These are phyloP conservation scores for Trichothecium roseum DNA, from an alignment of 2,329 filamentous ascomycete species.

Conservation along the genomic window DNA sequence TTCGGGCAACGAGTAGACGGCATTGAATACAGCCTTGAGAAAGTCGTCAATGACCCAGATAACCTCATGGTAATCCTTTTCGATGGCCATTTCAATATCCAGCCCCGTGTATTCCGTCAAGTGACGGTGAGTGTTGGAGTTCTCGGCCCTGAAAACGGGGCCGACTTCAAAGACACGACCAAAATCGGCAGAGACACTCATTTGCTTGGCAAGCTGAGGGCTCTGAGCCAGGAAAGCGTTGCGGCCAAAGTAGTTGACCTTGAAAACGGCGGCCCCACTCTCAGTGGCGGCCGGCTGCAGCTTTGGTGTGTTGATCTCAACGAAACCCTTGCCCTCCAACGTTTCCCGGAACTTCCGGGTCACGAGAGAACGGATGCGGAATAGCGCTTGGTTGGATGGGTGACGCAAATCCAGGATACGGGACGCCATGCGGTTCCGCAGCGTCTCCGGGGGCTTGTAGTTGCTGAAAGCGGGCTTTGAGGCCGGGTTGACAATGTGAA, in stretches of 20 bases:
- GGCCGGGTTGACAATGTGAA: conserved; percentile 41
- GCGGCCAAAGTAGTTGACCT: conserved; percentile 83
- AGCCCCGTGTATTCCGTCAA: conserved; percentile 91
- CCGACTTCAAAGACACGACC: conserved; percentile 69
- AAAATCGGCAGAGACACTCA: conserved; percentile 84
- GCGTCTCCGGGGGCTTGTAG: conserved; percentile 53
- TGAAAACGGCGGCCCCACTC: conserved; percentile 84
- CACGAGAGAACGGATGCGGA: conserved; percentile 75
- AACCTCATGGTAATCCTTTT: conserved; percentile 82
- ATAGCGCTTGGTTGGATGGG: conserved; percentile 77
- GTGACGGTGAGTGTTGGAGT: conserved; percentile 90
- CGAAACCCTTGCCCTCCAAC: conserved; percentile 66
- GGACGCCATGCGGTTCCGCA: conserved; percentile 62
- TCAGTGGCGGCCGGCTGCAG: conserved; percentile 84
- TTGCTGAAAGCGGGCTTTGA: conserved; percentile 40
- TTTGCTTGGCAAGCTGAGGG: conserved; percentile 86
- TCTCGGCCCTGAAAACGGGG: conserved; percentile 79
- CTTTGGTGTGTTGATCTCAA: conserved; percentile 92
- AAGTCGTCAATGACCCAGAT: conserved; percentile 64
- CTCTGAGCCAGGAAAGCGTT: conserved; percentile 84
- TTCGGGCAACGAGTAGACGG: conserved; percentile 44
- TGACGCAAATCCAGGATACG: conserved; percentile 78
- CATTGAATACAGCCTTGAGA: conserved; percentile 60
- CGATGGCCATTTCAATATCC: conserved; percentile 87
- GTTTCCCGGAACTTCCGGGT: conserved; percentile 69